Percentiles rank a stretch among this genome's conserved stretches.
Conservation (phyloP, 257 asterid genomes). For the Solanum chilense region DNA sequence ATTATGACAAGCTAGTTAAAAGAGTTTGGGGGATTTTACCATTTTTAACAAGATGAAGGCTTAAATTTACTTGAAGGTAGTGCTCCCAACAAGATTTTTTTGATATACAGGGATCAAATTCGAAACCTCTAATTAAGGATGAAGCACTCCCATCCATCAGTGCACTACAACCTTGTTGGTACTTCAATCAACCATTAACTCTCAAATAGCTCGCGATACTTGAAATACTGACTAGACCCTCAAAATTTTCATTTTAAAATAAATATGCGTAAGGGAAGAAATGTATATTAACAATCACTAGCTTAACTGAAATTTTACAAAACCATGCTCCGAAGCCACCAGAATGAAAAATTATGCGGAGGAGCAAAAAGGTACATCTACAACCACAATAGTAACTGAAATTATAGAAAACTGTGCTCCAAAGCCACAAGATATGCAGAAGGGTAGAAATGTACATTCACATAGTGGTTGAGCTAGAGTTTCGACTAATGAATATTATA, state of each 20-base stretch:
- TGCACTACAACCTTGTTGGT: too few species aligned
- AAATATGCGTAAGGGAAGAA: neutral
- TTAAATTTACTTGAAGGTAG: too few species aligned
- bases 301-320: neutral
- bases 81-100: fast-evolving
- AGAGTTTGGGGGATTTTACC: too few species aligned
- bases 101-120: fast-evolving
- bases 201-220: neutral
- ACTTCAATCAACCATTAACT: too few species aligned
- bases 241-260: neutral
- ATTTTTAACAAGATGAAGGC: too few species aligned
- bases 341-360: too few species aligned
- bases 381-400: neutral
- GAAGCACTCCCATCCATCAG: fast-evolving
- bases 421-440: neutral
- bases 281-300: neutral
- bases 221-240: neutral
- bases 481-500: fast-evolving
- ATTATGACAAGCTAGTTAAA: too few species aligned
- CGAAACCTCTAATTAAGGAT: too few species aligned
- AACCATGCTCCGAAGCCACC: neutral
- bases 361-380: neutral
- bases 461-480: too few species aligned
- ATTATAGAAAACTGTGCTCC: neutral
- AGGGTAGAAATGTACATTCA: neutral